Percentiles rank a stretch among this genome's conserved stretches.
These are phyloP conservation scores for Alternaria panax DNA, from an alignment of 2,329 filamentous ascomycete genomes.

Conservation along the genomic window DNA sequence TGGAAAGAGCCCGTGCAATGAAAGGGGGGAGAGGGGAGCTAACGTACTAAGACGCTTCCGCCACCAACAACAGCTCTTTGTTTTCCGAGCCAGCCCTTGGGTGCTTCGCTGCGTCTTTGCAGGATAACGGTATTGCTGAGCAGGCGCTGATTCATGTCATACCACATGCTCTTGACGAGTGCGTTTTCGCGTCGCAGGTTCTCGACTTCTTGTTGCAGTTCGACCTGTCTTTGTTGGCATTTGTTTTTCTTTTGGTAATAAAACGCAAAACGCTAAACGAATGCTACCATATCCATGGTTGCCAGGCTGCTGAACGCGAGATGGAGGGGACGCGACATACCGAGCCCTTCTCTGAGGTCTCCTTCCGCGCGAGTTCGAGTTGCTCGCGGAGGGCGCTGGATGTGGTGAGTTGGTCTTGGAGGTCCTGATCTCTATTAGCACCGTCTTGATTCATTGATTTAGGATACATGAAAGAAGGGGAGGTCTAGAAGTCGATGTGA, in stretches of 20 bases:
- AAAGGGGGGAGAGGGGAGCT: constrained; percentile 11
- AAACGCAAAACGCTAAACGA: background rate
- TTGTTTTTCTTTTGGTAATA: background rate
- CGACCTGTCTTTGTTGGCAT: constrained; percentile 26
- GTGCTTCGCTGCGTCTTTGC: constrained; percentile 75
- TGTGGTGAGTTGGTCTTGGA: constrained; percentile 37
- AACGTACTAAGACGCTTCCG: constrained; percentile 30
- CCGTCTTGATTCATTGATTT: background rate
- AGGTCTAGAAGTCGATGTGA: constrained; percentile 12
- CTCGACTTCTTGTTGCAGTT: constrained; percentile 60
- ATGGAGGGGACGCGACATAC: constrained; percentile 28
- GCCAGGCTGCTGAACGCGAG: background rate
- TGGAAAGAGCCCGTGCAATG: background rate
- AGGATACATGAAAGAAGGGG: background rate
- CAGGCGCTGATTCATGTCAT: constrained; percentile 77
- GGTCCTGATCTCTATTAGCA: constrained; percentile 38
- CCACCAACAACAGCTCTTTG: constrained; percentile 66
- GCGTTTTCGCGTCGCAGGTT: constrained; percentile 79
- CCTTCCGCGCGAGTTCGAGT: constrained; percentile 45
- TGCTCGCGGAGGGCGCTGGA: constrained; percentile 38
- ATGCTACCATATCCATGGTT: constrained; percentile 5
- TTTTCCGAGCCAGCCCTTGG: constrained; percentile 84
- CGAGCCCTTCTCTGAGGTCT: constrained; percentile 47
- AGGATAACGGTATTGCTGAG: constrained; percentile 85
- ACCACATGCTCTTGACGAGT: constrained; percentile 84